Evolutionary conservation across 805 yeast genomes (phyloP).

Genomic region (Metschnikowia cerradonensis): DNA sequence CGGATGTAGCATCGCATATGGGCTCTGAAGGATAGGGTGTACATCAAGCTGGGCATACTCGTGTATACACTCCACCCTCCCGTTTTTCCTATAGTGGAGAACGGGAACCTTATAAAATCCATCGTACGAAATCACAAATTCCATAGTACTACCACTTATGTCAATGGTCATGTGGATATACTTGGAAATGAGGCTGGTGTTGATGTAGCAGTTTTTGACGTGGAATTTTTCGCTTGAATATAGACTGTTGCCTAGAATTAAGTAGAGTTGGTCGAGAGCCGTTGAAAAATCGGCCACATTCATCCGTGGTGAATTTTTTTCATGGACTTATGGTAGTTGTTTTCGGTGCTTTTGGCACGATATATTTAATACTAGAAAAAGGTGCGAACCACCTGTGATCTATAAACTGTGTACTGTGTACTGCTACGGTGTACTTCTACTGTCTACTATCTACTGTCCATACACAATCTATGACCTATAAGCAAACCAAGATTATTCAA

Average conservation of each 20-base stretch:
- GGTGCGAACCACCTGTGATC: not conserved
- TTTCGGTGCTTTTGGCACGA: not conserved
- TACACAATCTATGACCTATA: too few species aligned
- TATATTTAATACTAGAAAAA: not conserved
- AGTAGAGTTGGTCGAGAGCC: not conserved
- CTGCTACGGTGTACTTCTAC: too few species aligned
- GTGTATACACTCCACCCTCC: not conserved
- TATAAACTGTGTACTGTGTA: too few species aligned
- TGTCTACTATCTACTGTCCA: too few species aligned
- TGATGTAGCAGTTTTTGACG: conserved; percentile 11
- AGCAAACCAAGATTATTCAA: too few species aligned
- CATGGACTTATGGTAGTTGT: too few species aligned
- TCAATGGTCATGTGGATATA: conserved; percentile 7
- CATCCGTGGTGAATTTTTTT: not conserved
- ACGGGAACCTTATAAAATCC: conserved; percentile 30
- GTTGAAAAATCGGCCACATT: not conserved
- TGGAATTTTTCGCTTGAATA: not conserved
- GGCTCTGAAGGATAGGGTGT: conserved; percentile 14
- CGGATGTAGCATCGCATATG: conserved; percentile 14
- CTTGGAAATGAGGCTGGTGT: conserved; percentile 5
- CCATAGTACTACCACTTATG: conserved; percentile 7
- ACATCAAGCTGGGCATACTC: conserved; percentile 9
- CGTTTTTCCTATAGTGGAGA: conserved; percentile 21
- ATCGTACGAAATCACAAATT: conserved; percentile 28
- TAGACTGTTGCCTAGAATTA: not conserved